Evolutionary conservation across 2,329 filamentous ascomycete species (phyloP), one percentile per base, ranked within the genome.

Genomic region (Cercospora nicotianae): DNA sequence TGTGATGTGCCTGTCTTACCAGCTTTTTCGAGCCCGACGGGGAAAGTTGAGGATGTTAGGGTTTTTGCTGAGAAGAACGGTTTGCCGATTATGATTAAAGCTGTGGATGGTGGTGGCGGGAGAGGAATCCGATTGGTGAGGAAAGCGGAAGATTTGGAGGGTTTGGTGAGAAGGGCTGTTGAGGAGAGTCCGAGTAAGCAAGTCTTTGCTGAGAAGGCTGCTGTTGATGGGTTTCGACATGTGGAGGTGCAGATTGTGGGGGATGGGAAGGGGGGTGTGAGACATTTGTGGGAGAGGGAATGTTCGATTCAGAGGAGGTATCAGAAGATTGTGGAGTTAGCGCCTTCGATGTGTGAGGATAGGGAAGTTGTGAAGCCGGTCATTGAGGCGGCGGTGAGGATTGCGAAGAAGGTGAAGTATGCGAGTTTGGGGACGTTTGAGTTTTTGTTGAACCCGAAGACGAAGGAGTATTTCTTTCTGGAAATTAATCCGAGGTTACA

Each of bases 341-440:
- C 87, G 1, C 87, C 87, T 0, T 84, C 84, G n/a, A 78, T 83
- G 1, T 78, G 85, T 1, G 31, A 66, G 3, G 79, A 87, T 71
- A 78, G 87, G 1, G 69, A 65, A 0, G 69, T 87, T 31, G 78
- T 88, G 39, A 79, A 77, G 3, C 77, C 76, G 13, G 81, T 88
- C 1, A 86, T 88, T 39, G 79, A 84, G 26, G 81, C 86, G 28
- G 86, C 87, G 0, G 66, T 89, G 55, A 79, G 75, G 16, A 86
- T 87, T 79, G 85, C 85, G 3, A 79, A 73, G 73, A 77, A 79
- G 64, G 83, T 87, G 61, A 77, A 80, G 3, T 90, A 90, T 74
- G 79, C 80, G 59, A 88, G 85, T 0, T 79, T 90, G 0, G 88
- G 88, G 8, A 90, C 88, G 0, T 89, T 89, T 69, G 88, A 90